Percentiles rank a stretch among this genome's conserved stretches.
These are phyloP conservation scores for Penicillium fuscoglaucum DNA, from an alignment of 2,329 filamentous ascomycete species.

Conservation along the genomic window DNA sequence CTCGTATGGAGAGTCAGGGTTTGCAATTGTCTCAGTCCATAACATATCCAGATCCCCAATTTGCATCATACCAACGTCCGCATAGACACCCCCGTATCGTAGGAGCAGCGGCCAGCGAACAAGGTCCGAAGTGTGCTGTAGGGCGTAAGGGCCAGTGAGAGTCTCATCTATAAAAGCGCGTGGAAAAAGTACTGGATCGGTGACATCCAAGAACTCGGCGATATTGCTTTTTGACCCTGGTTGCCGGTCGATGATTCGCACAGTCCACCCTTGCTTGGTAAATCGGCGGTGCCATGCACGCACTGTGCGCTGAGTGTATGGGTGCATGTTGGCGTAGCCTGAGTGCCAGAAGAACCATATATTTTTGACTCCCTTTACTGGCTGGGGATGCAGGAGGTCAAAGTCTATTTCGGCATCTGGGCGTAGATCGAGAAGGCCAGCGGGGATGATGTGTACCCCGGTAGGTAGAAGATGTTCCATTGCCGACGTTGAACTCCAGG, in stretches of 20 bases:
- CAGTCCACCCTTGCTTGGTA: conserved; percentile 52
- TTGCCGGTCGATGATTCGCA: conserved; percentile 53
- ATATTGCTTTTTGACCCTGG: conserved; percentile 51
- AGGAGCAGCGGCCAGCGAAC: conserved; percentile 59
- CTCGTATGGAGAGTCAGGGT: conserved; percentile 49
- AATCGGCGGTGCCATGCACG: conserved; percentile 57
- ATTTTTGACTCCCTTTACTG: conserved; percentile 48
- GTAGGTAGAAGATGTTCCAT: conserved; percentile 26
- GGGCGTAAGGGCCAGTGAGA: conserved; percentile 52
- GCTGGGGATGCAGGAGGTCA: conserved; percentile 42
- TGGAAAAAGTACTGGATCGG: conserved; percentile 48
- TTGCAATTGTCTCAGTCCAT: conserved; percentile 53
- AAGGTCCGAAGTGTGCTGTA: conserved; percentile 60
- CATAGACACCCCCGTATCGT: conserved; percentile 59
- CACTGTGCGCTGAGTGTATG: conserved; percentile 55
- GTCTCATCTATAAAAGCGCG: conserved; percentile 52
- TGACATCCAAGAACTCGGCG: conserved; percentile 50
- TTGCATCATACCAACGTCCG: conserved; percentile 58
- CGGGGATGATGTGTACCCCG: conserved; percentile 47
- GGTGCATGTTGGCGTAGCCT: conserved; percentile 52
- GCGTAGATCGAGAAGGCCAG: conserved; percentile 47
- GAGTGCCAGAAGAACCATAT: conserved; percentile 62
- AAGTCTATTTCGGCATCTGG: conserved; percentile 50
- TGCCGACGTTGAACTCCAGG: not conserved
- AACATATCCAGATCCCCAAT: conserved; percentile 58